These are phyloP conservation scores for Umbilicus rupestris DNA, from an alignment of 164 flowering plant species.

Conservation along the genomic window DNA sequence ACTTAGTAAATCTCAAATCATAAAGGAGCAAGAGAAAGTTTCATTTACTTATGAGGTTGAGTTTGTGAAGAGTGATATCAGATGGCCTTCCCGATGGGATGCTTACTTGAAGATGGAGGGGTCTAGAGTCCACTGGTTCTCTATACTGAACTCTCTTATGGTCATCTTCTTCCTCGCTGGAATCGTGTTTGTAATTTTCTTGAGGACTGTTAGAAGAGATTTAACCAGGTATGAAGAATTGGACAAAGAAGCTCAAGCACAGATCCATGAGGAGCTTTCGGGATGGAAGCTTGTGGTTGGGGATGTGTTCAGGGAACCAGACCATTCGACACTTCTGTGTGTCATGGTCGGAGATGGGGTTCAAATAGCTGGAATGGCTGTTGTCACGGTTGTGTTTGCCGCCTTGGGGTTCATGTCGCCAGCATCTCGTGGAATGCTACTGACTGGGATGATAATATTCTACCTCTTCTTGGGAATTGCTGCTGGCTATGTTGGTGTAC, in stretches of 20 bases:
- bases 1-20: not conserved
- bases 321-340: not conserved
- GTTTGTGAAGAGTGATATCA: not conserved
- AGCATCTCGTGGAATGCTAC: not conserved
- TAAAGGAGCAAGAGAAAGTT: not conserved
- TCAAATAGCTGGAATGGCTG: too few species aligned
- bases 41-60: not conserved
- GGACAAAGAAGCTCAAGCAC: not conserved
- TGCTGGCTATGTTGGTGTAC: not conserved
- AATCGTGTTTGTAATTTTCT: not conserved
- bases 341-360: not conserved
- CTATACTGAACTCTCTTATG: not conserved
- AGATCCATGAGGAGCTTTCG: too few species aligned
- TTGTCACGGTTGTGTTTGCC: not conserved
- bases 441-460: not conserved
- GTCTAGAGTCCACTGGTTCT: not conserved
- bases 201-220: not conserved
- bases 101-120: not conserved
- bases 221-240: not conserved
- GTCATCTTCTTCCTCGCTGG: not conserved
- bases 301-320: not conserved
- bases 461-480: not conserved
- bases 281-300: too few species aligned
- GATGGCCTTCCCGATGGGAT: not conserved
- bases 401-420: not conserved